Base-by-base conservation (phyloP, 129 eudicot genomes). In the Scalesia atractyloides region DNA sequence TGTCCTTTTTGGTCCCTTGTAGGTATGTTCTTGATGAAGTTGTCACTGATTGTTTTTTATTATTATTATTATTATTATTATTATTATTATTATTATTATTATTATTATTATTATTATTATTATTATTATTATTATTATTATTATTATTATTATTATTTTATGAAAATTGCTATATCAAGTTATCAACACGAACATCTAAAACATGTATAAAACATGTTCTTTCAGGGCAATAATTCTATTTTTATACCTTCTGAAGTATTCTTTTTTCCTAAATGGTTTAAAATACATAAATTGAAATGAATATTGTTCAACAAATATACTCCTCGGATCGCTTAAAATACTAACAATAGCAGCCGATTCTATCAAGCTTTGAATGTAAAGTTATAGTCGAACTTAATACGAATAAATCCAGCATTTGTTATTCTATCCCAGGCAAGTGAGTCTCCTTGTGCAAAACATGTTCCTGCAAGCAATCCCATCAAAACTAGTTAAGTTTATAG, bases 371-470 rank as follows among this genome's bases (percentile, higher is more conserved):
- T 66, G 56, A 67, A 43, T 34, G 68, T 70, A 70, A 78, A 78
- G 73, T 78, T 70, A 78, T 77, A 76, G 10, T 37, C 30, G 72
- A 74, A 50, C 43, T 64, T 9, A 64, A 50, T 63, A 43, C 61
- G 19, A 70, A 63, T 52, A 66, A 72, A 62, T 66, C 26, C 9
- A 19, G 20, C n/a, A 33, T 22, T 15, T 5, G 7, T 1, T 48
- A 59, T 48, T 65, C 72, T 63, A 85, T 60, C 84, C 84, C 64
- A 82, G 39, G 57, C 89, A 85, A 8, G 75, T 19, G 49, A 82
- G 73, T 24, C 70, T 79, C 73, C 82, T 79, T 39, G 84, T 80
- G 56, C 85, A 80, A 51, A 84, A 73, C 68, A 82, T 68, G 74
- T 79, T 85, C 70, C 89, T 85, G 84, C 78, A 37, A 37, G 44